A percentile compares a stretch with the other conserved stretches of the same genome.
These are phyloP conservation scores for Rubus parviflorus DNA, from an alignment of 306 rosid genomes.

Conservation along the genomic window DNA sequence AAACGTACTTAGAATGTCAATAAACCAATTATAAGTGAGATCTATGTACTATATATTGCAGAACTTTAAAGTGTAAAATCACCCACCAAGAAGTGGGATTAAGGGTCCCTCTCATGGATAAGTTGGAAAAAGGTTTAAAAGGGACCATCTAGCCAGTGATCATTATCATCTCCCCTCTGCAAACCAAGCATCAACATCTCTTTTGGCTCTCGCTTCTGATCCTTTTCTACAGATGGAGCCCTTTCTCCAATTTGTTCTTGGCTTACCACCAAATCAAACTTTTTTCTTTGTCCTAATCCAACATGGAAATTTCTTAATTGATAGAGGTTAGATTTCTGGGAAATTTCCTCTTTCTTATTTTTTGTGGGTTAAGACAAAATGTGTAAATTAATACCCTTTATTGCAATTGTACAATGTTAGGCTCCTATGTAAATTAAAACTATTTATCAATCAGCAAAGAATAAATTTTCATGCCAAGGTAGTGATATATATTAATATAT, in stretches of 20 bases:
- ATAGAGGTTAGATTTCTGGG: background rate
- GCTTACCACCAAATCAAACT: constrained; percentile 6
- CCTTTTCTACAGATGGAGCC: constrained; percentile 30
- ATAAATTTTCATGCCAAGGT: background rate
- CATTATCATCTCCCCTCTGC: constrained; percentile 22
- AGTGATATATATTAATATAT: background rate
- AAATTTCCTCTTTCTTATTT: background rate
- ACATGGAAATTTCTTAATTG: background rate
- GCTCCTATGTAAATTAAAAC: background rate
- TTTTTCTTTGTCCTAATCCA: background rate
- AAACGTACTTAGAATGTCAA: constrained; percentile 18
- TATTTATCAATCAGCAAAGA: background rate
- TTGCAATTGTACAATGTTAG: background rate
- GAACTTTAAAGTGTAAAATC: constrained; percentile 32
- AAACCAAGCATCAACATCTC: constrained; percentile 35
- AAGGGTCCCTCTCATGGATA: constrained; percentile 37
- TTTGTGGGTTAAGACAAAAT: background rate
- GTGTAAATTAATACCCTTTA: background rate
- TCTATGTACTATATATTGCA: constrained; percentile 10
- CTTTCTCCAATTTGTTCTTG: constrained; percentile 29
- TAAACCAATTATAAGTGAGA: background rate
- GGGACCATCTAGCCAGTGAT: constrained; percentile 40
- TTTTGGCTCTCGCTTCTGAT: constrained; percentile 38
- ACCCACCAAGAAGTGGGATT: constrained; percentile 43
- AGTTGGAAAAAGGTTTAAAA: constrained; percentile 31